Evolutionary conservation across 768 basidiomycete species (phyloP).

Genomic region (Mycena vulgaris): DNA sequence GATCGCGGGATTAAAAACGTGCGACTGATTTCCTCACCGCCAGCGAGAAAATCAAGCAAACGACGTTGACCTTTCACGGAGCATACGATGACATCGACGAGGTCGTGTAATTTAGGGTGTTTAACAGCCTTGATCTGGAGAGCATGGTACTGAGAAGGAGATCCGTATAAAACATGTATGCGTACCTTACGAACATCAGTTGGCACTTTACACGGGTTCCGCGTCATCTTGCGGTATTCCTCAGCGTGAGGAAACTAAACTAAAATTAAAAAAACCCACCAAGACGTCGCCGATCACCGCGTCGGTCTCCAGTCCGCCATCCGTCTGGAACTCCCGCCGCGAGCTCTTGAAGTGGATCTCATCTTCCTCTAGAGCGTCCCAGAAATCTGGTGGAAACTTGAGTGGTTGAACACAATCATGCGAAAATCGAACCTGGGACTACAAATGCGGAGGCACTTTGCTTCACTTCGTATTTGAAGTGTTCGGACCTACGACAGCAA

Average conservation of each 20-base stretch:
- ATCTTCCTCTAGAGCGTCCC: slow-evolving; percentile 63
- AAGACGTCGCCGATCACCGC: slow-evolving; percentile 71
- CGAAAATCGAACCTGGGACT: slow-evolving; percentile 55
- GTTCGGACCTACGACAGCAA: slow-evolving; percentile 40
- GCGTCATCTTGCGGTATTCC: slow-evolving; percentile 59
- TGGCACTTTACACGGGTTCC: slow-evolving; percentile 81
- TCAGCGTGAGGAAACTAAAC: background rate
- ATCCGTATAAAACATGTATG: background rate
- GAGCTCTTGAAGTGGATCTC: slow-evolving; percentile 74
- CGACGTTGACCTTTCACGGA: slow-evolving; percentile 68
- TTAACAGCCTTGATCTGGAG: slow-evolving; percentile 71
- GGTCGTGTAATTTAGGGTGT: slow-evolving; percentile 61
- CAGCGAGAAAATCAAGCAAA: slow-evolving; percentile 74
- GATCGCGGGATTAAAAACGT: background rate
- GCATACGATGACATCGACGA: slow-evolving; percentile 72
- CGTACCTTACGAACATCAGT: slow-evolving; percentile 76
- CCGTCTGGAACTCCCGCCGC: slow-evolving; percentile 54
- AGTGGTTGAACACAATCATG: background rate
- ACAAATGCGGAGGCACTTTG: slow-evolving; percentile 60
- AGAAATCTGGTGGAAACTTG: slow-evolving; percentile 59
- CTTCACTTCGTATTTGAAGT: slow-evolving; percentile 50
- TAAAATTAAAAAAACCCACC: slow-evolving; percentile 44
- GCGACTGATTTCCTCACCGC: slow-evolving; percentile 58
- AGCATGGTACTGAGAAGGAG: background rate
- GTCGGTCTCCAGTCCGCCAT: slow-evolving; percentile 63